These are phyloP conservation scores for Hawksworthiomyces lignivorus DNA, from an alignment of 2,329 filamentous ascomycete species.

Conservation along the genomic window DNA sequence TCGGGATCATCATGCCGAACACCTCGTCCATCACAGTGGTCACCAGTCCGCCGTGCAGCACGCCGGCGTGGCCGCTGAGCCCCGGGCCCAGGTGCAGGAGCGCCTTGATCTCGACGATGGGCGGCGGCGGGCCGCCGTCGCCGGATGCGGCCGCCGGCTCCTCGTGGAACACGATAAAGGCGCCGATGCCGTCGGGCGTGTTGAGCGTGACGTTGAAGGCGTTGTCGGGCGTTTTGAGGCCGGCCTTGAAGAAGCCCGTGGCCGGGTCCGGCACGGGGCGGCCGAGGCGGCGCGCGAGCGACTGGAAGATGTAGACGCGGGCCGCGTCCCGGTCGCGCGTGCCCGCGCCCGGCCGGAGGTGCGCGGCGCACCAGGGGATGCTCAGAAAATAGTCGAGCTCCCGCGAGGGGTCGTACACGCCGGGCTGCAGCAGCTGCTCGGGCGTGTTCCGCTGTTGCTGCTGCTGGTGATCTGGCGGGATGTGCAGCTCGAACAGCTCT, in stretches of 20 bases:
- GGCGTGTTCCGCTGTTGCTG: background rate
- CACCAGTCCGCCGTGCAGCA: slow-evolving; percentile 52
- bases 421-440: background rate
- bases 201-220: slow-evolving; percentile 42
- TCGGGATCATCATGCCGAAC: slow-evolving; percentile 40
- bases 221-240: slow-evolving; percentile 6
- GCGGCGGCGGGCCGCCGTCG: background rate
- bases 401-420: background rate
- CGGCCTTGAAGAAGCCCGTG: slow-evolving; percentile 5
- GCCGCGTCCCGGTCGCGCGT: background rate
- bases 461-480: too few relatives aligned
- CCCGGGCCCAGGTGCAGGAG: slow-evolving; percentile 38
- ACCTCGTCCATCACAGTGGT: slow-evolving; percentile 52
- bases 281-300: slow-evolving; percentile 26
- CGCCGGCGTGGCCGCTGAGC: slow-evolving; percentile 44
- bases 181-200: slow-evolving; percentile 38
- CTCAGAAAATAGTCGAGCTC: slow-evolving; percentile 22
- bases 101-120: slow-evolving; percentile 23
- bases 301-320: slow-evolving; percentile 29
- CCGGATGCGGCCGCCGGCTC: slow-evolving; percentile 18
- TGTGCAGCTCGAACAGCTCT: too few relatives aligned
- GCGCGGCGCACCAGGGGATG: slow-evolving; percentile 41
- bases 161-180: slow-evolving; percentile 35
- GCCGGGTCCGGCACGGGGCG: slow-evolving; percentile 21
- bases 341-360: slow-evolving; percentile 30